Conservation (phyloP, 192 early-diverging fungal genomes). For the Diversispora epigaea region DNA sequence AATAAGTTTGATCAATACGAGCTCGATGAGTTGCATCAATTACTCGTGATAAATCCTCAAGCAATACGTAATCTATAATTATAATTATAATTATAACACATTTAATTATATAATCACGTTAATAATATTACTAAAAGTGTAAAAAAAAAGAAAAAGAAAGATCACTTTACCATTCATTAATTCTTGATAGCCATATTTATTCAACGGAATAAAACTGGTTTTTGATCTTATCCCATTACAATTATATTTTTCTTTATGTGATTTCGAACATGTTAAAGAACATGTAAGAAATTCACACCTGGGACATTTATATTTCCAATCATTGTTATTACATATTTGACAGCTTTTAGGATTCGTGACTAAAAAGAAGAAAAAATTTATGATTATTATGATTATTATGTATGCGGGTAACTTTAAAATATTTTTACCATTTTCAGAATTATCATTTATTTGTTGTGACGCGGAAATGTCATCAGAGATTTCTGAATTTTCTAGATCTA, state of each 20-base stretch:
- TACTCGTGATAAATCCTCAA: slow-evolving; percentile 12
- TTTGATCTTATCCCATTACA: slow-evolving; percentile 21
- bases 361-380: neutral
- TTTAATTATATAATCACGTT: neutral
- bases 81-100: neutral
- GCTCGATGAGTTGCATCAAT: slow-evolving; percentile 6
- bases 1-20: neutral
- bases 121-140: neutral
- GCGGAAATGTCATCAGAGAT: no score
- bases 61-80: slow-evolving; percentile 24
- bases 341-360: neutral
- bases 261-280: slow-evolving; percentile 16
- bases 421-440: no score
- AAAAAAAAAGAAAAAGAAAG: neutral
- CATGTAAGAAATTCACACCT: slow-evolving; percentile 4
- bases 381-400: neutral
- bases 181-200: slow-evolving; percentile 27
- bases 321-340: neutral
- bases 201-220: neutral
- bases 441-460: no score
- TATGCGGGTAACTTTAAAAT: neutral
- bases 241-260: slow-evolving; percentile 17
- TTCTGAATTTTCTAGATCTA: no score
- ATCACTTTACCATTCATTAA: slow-evolving; percentile 7
- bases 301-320: slow-evolving; percentile 23